phyloP scores from a whole-genome alignment of 176 grass and related monocot species.

The Raddia guianensis region DNA sequence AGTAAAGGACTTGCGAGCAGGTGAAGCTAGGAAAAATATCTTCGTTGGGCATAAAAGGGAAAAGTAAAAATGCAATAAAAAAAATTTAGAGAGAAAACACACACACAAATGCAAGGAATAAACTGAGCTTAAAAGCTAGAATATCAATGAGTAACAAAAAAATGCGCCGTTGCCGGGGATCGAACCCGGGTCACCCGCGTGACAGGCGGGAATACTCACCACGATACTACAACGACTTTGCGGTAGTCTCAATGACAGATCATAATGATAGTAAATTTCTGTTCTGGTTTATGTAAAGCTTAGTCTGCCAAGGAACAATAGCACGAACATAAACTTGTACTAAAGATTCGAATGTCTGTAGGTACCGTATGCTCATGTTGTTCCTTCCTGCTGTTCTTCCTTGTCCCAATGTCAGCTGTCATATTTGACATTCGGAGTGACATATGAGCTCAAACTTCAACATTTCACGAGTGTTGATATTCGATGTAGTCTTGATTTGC shows the following conservation, averaged over 20 bases:
- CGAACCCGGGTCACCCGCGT: conserved; percentile 72
- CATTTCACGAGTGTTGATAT: neutral
- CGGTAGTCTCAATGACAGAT: neutral
- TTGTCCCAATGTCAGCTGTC: neutral
- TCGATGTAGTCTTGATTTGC: neutral
- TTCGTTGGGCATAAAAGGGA: neutral
- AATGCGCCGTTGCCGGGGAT: conserved; percentile 66
- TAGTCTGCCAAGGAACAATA: neutral
- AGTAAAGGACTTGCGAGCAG: too few species aligned
- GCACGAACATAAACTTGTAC: neutral
- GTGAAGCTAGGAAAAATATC: neutral
- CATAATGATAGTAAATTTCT: neutral
- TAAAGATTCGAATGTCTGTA: neutral
- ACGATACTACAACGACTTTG: conserved; percentile 82
- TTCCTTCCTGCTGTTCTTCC: neutral
- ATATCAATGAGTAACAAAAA: too few species aligned
- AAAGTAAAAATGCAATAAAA: too few species aligned
- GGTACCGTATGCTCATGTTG: neutral
- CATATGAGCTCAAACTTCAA: neutral
- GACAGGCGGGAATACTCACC: conserved; percentile 91
- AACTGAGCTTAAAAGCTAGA: neutral
- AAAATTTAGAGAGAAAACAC: too few species aligned
- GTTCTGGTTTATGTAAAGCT: too few species aligned
- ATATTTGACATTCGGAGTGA: neutral
- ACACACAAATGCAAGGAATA: too few species aligned